A percentile compares a stretch with the other conserved stretches of the same genome.
Conservation (phyloP, 306 rosid genomes). For the Alnus rubra region DNA sequence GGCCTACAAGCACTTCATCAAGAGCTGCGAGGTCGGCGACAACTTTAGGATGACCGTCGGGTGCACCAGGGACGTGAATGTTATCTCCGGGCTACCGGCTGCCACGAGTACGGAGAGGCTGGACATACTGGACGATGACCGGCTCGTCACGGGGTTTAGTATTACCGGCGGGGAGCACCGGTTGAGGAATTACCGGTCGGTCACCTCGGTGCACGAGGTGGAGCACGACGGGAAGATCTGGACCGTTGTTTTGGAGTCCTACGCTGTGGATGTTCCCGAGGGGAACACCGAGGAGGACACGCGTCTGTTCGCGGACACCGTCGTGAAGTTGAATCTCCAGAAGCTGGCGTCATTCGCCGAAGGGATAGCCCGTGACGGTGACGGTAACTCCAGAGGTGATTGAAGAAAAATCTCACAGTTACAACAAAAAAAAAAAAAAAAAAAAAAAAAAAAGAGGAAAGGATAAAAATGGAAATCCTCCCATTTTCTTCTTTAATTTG, state of each 20-base stretch:
- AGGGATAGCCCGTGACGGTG: conserved; percentile 64
- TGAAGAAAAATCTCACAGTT: conserved; percentile 5
- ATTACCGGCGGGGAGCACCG: conserved; percentile 94
- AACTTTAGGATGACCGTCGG: conserved; percentile 60
- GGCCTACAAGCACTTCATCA: conserved; percentile 92
- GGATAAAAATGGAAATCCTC: too few species aligned
- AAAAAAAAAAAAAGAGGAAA: too few species aligned
- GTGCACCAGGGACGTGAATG: conserved; percentile 87
- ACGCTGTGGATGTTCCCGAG: conserved; percentile 85
- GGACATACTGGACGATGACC: conserved; percentile 71
- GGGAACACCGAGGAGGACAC: conserved; percentile 96
- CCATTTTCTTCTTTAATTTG: too few species aligned
- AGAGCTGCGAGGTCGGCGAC: conserved; percentile 63
- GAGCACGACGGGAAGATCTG: conserved; percentile 68
- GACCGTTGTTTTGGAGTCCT: conserved; percentile 84
- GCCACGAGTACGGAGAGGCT: conserved; percentile 92
- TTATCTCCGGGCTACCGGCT: conserved; percentile 93
- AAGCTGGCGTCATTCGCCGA: conserved; percentile 87
- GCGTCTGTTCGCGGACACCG: conserved; percentile 88
- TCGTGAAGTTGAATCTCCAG: conserved; percentile 87
- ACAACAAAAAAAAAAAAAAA: too few species aligned
- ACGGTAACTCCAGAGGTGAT: conserved; percentile 50
- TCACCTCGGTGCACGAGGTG: conserved; percentile 71
- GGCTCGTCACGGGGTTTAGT: conserved; percentile 79
- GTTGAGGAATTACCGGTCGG: conserved; percentile 77